These are phyloP conservation scores for Apiospora arundinis DNA, from an alignment of 2,329 filamentous ascomycete species.

Conservation along the genomic window DNA sequence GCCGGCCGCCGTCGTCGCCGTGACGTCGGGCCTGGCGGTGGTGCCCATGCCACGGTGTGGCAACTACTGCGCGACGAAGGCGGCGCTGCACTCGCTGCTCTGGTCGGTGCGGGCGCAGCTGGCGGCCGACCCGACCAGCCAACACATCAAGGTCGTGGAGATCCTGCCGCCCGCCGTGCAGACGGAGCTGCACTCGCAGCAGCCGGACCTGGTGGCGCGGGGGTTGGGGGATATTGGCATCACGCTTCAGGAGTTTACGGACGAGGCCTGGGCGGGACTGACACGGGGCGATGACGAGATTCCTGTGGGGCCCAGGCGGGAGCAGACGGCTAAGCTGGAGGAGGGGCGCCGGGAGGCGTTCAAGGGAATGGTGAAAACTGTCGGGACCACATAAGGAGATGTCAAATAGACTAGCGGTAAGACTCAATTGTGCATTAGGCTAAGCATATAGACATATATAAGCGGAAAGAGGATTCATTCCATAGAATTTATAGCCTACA, in stretches of 20 bases:
- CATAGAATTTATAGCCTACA: no score
- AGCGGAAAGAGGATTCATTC: not conserved
- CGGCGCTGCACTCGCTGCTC: constrained; percentile 55
- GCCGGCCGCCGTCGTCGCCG: constrained; percentile 40
- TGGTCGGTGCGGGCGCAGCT: constrained; percentile 53
- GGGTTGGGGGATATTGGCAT: constrained; percentile 45
- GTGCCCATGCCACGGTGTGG: constrained; percentile 53
- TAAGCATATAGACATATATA: not conserved
- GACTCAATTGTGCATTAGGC: not conserved
- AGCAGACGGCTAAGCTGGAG: constrained; percentile 29
- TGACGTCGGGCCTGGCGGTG: constrained; percentile 52
- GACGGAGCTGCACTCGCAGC: constrained; percentile 56
- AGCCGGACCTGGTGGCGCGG: constrained; percentile 42
- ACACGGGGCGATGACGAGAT: constrained; percentile 47
- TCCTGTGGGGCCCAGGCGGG: constrained; percentile 32
- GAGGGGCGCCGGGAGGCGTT: constrained; percentile 26
- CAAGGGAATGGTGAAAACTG: constrained; percentile 10
- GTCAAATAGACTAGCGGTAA: not conserved
- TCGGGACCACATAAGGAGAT: not conserved
- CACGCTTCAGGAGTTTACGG: constrained; percentile 47
- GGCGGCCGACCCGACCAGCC: constrained; percentile 32
- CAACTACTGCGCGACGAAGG: constrained; percentile 61
- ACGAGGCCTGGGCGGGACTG: constrained; percentile 53
- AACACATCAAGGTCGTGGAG: constrained; percentile 51
- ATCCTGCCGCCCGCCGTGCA: constrained; percentile 53